A percentile compares a stretch with the other conserved stretches of the same genome.
phyloP scores from a whole-genome alignment of 2,329 filamentous ascomycete species.

The Anisogramma anomala region DNA sequence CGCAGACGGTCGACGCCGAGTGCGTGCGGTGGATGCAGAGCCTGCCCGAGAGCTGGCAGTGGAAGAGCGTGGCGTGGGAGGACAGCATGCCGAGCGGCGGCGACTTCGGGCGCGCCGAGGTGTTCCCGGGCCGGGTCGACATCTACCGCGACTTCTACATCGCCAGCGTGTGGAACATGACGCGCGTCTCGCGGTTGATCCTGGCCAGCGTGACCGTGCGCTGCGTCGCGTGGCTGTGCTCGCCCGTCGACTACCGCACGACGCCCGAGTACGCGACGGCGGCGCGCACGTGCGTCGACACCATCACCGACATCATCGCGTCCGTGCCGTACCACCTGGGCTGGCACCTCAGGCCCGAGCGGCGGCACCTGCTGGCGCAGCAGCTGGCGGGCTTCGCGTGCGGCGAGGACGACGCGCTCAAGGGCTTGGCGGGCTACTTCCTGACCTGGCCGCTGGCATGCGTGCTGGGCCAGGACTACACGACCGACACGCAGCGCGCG shows the following conservation, averaged over 20 bases:
- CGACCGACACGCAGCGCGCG: slow-evolving; percentile 44
- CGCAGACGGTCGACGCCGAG: slow-evolving; percentile 41
- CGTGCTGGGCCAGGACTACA: slow-evolving; percentile 44
- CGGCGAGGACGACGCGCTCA: slow-evolving; percentile 37
- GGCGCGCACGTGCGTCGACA: slow-evolving; percentile 37
- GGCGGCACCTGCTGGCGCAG: slow-evolving; percentile 29
- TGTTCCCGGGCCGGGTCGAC: slow-evolving; percentile 50
- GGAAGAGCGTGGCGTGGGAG: slow-evolving; percentile 45
- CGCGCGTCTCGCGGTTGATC: slow-evolving; percentile 41
- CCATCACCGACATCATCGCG: slow-evolving; percentile 48
- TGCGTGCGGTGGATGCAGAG: slow-evolving; percentile 38
- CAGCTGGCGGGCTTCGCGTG: slow-evolving; percentile 35
- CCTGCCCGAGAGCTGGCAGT: slow-evolving; percentile 39
- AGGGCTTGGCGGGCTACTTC: slow-evolving; percentile 47
- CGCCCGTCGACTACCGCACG: slow-evolving; percentile 50
- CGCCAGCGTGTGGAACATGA: slow-evolving; percentile 45
- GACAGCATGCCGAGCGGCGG: slow-evolving; percentile 39
- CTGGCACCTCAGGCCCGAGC: slow-evolving; percentile 36
- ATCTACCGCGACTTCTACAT: slow-evolving; percentile 48
- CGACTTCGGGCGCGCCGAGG: slow-evolving; percentile 41
- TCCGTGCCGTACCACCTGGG: slow-evolving; percentile 51
- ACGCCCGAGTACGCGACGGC: slow-evolving; percentile 50
- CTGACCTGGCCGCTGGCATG: slow-evolving; percentile 47
- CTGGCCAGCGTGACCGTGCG: slow-evolving; percentile 45
- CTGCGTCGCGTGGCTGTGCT: slow-evolving; percentile 48